Base-by-base conservation (phyloP, 1,284 basidiomycete genomes). In the Puccinia horiana region DNA sequence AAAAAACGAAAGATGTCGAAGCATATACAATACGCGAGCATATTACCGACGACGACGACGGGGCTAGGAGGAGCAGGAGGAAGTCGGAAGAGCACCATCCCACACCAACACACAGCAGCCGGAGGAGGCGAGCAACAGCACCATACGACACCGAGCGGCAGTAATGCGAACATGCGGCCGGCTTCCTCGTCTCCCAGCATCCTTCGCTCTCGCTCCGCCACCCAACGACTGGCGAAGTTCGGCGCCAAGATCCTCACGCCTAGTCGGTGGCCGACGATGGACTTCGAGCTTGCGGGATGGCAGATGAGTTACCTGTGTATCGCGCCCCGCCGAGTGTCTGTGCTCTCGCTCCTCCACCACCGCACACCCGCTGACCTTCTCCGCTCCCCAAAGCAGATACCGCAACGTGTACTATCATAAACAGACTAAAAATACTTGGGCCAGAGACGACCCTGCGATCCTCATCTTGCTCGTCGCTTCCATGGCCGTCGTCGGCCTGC, bases 341-440 rank as follows among this genome's bases (percentile, higher is more conserved):
- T 89, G 56, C 26, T 56, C 23, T 11, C 40, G 12, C 47, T 47
- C 52, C 20, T 69, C 52, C 8, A n/a, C n/a, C n/a, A n/a, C n/a
- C n/a, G n/a, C n/a, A n/a, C n/a, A 4, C 12, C 20, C 49, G 49
- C 49, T 23, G 20, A n/a, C n/a, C n/a, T n/a, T n/a, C n/a, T n/a
- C n/a, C n/a, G n/a, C n/a, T n/a, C n/a, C n/a, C n/a, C n/a, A n/a
- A n/a, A n/a, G n/a, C 44, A 77, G 93, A 8, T 95, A 95, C 87
- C 91, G 93, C 72, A 94, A 95, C 87, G 94, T 95, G 9, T 95
- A 95, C 86, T 95, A 94, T 85, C 94, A 95, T 88, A 94, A 94
- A 88, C 93, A 97, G 89, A 98, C 95, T n/a, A 97, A 97, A 90
- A 97, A 98, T 87, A 94, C 93, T 6, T 97, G 95, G 95, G 94